Conservation (phyloP, 306 rosid species). For the Gastrolobium bilobum region DNA sequence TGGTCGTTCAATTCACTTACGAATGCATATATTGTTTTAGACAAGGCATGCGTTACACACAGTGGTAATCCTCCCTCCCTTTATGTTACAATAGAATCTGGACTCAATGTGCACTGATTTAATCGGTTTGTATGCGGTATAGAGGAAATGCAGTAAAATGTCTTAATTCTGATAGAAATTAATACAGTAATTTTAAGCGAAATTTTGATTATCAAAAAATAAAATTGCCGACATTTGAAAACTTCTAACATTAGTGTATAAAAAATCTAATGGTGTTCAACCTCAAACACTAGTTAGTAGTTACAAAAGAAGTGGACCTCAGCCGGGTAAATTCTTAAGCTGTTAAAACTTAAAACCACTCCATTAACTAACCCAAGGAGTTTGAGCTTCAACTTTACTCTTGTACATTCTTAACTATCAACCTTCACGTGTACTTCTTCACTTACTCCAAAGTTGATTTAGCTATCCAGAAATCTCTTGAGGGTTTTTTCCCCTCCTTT, state of each 20-base stretch:
- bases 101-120: constrained; percentile 27
- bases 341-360: constrained; percentile 38
- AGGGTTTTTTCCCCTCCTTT: background rate
- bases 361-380: constrained; percentile 22
- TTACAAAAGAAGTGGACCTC: constrained; percentile 34
- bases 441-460: background rate
- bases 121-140: constrained; percentile 25
- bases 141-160: constrained; percentile 4
- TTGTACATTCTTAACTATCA: constrained; percentile 26
- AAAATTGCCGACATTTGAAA: background rate
- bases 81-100: constrained; percentile 38
- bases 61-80: constrained; percentile 26
- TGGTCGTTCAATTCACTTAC: constrained; percentile 25
- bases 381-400: constrained; percentile 27
- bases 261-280: constrained; percentile 38
- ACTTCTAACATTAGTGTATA: background rate
- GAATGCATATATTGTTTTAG: constrained; percentile 24
- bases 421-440: background rate
- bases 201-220: background rate
- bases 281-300: constrained; percentile 5
- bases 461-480: constrained; percentile 32
- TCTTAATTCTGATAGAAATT: constrained; percentile 35
- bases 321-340: constrained; percentile 26
- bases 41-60: background rate
- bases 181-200: background rate